Evolutionary conservation across 2,329 filamentous ascomycete genomes (phyloP).

Genomic region (Arachnomyces sp.): DNA sequence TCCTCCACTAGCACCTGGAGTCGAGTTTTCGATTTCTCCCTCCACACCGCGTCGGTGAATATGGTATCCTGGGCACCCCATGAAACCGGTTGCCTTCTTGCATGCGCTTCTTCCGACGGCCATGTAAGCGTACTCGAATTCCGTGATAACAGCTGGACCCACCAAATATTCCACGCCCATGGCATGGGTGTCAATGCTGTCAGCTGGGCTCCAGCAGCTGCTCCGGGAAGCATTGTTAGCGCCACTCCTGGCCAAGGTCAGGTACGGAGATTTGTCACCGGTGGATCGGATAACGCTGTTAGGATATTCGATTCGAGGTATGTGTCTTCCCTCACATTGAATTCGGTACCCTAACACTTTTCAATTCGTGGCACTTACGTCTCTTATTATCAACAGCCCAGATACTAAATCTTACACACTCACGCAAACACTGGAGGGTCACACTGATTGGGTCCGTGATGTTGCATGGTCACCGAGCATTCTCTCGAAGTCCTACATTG

Average conservation of each 20-base stretch:
- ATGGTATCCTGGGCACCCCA: conserved; percentile 97
- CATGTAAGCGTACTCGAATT: conserved; percentile 92
- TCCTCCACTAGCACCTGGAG: conserved; percentile 57
- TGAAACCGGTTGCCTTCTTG: conserved; percentile 87
- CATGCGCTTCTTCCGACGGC: conserved; percentile 89
- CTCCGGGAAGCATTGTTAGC: conserved; percentile 76
- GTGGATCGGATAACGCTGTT: conserved; percentile 85
- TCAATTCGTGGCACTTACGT: conserved; percentile 3
- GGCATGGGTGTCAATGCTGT: conserved; percentile 92
- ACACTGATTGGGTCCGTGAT: conserved; percentile 94
- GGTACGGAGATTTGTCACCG: conserved; percentile 82
- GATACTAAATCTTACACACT: conserved; percentile 47
- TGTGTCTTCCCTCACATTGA: conserved; percentile 12
- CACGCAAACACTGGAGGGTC: conserved; percentile 58
- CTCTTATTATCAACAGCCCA: conserved; percentile 25
- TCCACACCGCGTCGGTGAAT: conserved; percentile 95
- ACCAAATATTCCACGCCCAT: conserved; percentile 84
- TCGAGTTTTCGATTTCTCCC: conserved; percentile 82
- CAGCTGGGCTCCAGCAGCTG: conserved; percentile 81
- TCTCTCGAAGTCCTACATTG: conserved; percentile 92
- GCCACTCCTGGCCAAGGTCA: conserved; percentile 55
- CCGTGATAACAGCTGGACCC: conserved; percentile 88
- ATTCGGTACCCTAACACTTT: no score
- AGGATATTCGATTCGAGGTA: conserved; percentile 84
- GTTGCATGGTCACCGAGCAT: conserved; percentile 96